Conservation (phyloP, 257 asterid genomes). For the Solanum ossicruentum region DNA sequence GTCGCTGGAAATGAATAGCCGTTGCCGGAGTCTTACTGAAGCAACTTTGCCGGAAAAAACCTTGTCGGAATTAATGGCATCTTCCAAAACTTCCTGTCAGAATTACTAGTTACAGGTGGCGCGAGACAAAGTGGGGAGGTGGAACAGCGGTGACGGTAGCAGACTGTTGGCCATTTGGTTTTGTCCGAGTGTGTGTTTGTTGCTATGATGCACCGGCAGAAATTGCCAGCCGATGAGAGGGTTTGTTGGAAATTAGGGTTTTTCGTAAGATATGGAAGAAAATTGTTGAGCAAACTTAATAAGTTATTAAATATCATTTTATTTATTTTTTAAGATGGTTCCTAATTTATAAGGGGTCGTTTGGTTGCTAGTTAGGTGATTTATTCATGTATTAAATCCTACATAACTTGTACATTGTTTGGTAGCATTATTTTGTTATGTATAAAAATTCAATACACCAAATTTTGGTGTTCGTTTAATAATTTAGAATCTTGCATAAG, state of each 20-base stretch:
- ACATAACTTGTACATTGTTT: background rate
- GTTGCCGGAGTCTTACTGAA: too few relatives aligned
- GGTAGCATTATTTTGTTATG: background rate
- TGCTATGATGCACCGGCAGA: background rate
- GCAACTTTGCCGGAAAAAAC: too few relatives aligned
- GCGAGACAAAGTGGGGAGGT: background rate
- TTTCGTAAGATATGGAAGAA: too few relatives aligned
- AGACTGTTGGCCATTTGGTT: background rate
- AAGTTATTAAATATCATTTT: background rate
- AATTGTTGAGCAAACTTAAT: background rate
- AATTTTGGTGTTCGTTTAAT: background rate
- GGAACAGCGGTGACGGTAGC: background rate
- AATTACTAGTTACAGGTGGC: background rate
- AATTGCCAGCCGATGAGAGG: background rate
- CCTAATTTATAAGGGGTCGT: background rate
- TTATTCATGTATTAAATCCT: background rate
- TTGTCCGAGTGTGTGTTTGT: background rate
- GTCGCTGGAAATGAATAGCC: too few relatives aligned
- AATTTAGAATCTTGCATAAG: background rate
- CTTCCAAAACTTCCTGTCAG: too few relatives aligned
- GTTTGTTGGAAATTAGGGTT: background rate
- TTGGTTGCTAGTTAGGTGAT: background rate
- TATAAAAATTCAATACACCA: background rate
- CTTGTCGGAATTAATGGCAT: too few relatives aligned
- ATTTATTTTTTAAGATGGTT: background rate